Conservation (phyloP, 2,329 filamentous ascomycete genomes). For the Phialophora verrucosa region DNA sequence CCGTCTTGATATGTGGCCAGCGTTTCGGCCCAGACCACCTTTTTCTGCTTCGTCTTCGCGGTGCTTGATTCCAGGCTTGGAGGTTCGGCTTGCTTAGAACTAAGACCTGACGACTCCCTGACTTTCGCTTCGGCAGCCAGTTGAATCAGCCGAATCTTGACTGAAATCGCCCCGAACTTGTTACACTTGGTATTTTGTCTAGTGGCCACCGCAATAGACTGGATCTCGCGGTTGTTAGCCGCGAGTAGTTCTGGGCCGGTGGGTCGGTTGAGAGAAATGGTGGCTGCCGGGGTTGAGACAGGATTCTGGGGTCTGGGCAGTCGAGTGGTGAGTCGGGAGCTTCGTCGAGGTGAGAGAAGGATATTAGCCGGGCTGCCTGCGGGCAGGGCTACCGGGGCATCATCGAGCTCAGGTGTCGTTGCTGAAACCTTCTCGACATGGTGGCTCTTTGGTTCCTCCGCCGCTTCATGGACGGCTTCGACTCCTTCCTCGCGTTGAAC, state of each 20-base stretch:
- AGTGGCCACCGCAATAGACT: constrained; percentile 50
- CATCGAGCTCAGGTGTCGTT: background rate
- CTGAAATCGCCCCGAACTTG: constrained; percentile 44
- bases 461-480: constrained; percentile 9
- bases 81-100: background rate
- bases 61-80: background rate
- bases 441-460: constrained; percentile 1
- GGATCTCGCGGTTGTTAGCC: constrained; percentile 50
- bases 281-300: constrained; percentile 42
- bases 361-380: constrained; percentile 20
- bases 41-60: constrained; percentile 7
- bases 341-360: constrained; percentile 43
- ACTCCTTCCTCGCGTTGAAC: background rate
- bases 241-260: constrained; percentile 55
- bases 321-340: constrained; percentile 42
- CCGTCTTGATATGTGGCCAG: constrained; percentile 14
- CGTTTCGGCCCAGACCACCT: constrained; percentile 17
- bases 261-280: constrained; percentile 51
- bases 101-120: constrained; percentile 7
- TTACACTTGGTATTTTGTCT: constrained; percentile 52
- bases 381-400: constrained; percentile 11
- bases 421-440: background rate
- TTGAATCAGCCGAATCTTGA: constrained; percentile 34
- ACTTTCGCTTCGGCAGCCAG: constrained; percentile 32
- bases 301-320: constrained; percentile 39